Conservation (phyloP, 2,329 filamentous ascomycete species). For the Hirsutella rhossiliensis region DNA sequence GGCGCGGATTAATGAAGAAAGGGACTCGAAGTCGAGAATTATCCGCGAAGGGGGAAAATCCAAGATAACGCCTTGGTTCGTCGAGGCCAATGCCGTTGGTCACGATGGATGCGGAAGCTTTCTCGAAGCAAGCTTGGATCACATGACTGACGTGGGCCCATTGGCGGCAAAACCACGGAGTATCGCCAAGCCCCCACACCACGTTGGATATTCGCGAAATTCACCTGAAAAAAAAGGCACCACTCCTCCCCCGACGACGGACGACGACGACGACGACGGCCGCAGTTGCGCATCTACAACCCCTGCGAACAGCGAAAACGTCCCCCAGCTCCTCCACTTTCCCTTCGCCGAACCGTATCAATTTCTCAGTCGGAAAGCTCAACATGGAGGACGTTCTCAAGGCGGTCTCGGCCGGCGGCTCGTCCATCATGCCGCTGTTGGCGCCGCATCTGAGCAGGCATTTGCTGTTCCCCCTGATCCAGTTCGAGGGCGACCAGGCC, state of each 20-base stretch:
- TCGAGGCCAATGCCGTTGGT: neutral
- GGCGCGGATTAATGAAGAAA: too few relatives aligned
- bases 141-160: conserved; percentile 19
- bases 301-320: neutral
- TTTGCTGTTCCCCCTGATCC: conserved; percentile 89
- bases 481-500: conserved; percentile 76
- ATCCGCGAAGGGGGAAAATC: too few relatives aligned
- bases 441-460: conserved; percentile 90
- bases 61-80: too few relatives aligned
- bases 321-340: conserved; percentile 21
- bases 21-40: too few relatives aligned
- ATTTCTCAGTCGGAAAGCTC: conserved; percentile 4
- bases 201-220: conserved; percentile 26
- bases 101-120: neutral
- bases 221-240: conserved; percentile 18
- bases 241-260: neutral
- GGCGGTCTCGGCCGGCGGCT: conserved; percentile 51
- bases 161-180: conserved; percentile 22
- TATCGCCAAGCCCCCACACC: conserved; percentile 19
- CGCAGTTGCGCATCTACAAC: neutral
- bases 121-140: conserved; percentile 15
- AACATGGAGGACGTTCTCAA: conserved; percentile 30
- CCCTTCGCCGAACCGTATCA: conserved; percentile 11
- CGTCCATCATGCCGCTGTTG: conserved; percentile 78
- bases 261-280: neutral